A percentile compares a stretch with the other conserved stretches of the same genome.
Conservation (phyloP, 306 rosid species). For the Trifolium subterraneum region DNA sequence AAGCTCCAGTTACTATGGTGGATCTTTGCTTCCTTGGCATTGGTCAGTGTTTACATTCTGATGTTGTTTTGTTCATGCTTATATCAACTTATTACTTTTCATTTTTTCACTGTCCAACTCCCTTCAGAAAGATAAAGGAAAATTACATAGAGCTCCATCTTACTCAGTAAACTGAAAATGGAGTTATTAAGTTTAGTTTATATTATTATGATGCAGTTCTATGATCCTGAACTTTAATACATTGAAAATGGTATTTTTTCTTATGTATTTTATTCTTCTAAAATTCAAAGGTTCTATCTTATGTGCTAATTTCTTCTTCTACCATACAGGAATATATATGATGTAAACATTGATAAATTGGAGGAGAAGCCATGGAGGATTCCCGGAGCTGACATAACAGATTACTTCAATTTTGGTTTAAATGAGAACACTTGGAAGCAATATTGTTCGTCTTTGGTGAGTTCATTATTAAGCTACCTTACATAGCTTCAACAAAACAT, state of each 20-base stretch:
- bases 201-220: slow-evolving; percentile 5
- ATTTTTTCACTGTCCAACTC: too few relatives aligned
- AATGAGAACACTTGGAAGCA: slow-evolving; percentile 72
- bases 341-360: slow-evolving; percentile 58
- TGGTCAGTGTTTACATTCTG: slow-evolving; percentile 53
- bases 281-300: slow-evolving; percentile 21
- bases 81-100: neutral
- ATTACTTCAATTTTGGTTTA: slow-evolving; percentile 77
- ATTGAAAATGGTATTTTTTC: slow-evolving; percentile 8
- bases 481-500: too few relatives aligned
- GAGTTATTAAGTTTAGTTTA: neutral
- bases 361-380: slow-evolving; percentile 68
- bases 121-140: too few relatives aligned
- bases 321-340: slow-evolving; percentile 60
- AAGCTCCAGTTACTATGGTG: slow-evolving; percentile 40
- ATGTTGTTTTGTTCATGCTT: neutral
- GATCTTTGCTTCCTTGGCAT: slow-evolving; percentile 67
- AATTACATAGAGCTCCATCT: neutral
- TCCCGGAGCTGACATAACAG: slow-evolving; percentile 63
- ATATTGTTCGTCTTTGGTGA: slow-evolving; percentile 70
- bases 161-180: slow-evolving; percentile 14
- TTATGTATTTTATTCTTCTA: neutral
- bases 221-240: slow-evolving; percentile 4
- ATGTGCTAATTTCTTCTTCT: slow-evolving; percentile 20
- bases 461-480: slow-evolving; percentile 30